Conservation (phyloP, 139 green algal species). For the Tetradesmus lagerheimii region DNA sequence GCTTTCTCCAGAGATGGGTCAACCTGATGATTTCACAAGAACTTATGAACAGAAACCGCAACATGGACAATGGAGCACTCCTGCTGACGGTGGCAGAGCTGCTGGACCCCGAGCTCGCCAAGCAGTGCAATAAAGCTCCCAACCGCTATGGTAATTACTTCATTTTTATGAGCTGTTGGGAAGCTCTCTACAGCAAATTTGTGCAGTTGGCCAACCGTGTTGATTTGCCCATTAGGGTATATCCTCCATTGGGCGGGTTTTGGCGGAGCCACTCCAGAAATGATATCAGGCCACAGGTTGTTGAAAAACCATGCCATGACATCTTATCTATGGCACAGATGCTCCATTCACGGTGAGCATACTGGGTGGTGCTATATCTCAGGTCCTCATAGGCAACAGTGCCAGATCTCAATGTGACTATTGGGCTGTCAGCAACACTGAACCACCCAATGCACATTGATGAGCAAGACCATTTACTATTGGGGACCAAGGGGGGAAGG, state of each 20-base stretch:
- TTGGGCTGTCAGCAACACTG: no score
- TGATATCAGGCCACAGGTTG: neutral
- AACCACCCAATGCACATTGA: no score
- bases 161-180: neutral
- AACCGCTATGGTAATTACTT: no score
- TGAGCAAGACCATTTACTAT: no score
- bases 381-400: neutral
- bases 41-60: neutral
- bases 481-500: no score
- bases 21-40: neutral
- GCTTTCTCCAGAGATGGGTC: neutral
- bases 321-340: neutral
- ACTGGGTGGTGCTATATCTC: no score
- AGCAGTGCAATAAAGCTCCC: neutral
- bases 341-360: neutral
- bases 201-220: neutral
- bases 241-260: neutral
- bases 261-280: neutral
- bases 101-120: neutral
- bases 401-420: no score
- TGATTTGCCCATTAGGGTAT: neutral
- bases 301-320: neutral
- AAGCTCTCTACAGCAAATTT: neutral
- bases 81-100: neutral
- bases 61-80: constrained; percentile 4